Conservation (phyloP, 106 monocot species). For the Dactylorhiza incarnata region DNA sequence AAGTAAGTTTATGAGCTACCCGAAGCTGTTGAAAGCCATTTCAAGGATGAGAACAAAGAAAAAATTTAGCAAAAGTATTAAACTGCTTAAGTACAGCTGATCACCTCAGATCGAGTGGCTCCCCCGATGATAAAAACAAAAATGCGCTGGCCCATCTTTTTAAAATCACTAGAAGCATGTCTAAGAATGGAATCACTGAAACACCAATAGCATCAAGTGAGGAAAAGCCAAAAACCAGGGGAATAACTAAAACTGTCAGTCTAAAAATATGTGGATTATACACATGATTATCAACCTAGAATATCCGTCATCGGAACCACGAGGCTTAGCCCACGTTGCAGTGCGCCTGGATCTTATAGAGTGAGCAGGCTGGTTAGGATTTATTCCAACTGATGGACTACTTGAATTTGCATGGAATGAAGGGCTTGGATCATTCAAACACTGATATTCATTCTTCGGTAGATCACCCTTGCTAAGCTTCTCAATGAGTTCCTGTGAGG, state of each 20-base stretch:
- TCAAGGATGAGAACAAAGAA: background rate
- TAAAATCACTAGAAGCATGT: conserved; percentile 58
- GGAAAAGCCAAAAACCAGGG: background rate
- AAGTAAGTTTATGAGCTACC: conserved; percentile 70
- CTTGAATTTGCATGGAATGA: conserved; percentile 36
- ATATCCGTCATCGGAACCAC: conserved; percentile 86
- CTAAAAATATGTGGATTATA: background rate
- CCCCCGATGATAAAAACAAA: conserved; percentile 78
- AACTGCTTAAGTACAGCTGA: background rate
- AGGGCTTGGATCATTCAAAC: conserved; percentile 86
- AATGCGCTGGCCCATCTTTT: conserved; percentile 57
- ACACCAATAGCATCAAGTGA: background rate
- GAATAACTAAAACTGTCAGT: too few species aligned
- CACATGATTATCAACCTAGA: conserved; percentile 37
- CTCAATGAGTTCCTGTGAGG: conserved; percentile 72
- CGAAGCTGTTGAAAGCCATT: conserved; percentile 44
- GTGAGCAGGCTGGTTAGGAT: conserved; percentile 42
- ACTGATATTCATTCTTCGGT: conserved; percentile 70
- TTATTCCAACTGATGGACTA: conserved; percentile 18
- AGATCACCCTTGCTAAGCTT: conserved; percentile 82
- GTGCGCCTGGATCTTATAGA: conserved; percentile 87
- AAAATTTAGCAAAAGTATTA: background rate
- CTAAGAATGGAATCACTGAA: conserved; percentile 54
- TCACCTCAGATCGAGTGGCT: conserved; percentile 71
- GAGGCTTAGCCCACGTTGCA: conserved; percentile 87